Base-by-base conservation (phyloP, 2,329 filamentous ascomycete species). In the Pezicula carpinea region DNA sequence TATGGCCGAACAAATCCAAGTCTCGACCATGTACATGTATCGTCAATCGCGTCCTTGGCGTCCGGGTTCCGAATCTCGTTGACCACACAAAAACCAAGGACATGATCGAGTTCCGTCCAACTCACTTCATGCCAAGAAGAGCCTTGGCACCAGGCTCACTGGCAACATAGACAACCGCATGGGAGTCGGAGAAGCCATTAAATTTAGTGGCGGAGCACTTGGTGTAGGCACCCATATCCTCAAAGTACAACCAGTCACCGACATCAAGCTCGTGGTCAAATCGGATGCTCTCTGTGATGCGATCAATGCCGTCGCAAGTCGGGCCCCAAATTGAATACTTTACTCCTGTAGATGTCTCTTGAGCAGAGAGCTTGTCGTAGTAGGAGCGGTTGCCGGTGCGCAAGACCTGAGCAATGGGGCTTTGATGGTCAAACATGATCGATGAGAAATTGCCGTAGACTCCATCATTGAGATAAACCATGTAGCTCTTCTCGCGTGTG, bases 351-450 rank as follows among this genome's bases (percentile, higher is more conserved):
- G 69, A 61, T 32, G 73, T 69, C 17, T 69, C 69, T 43, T 73
- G 66, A n/a, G 77, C 72, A 59, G 70, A 61, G 54, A 71, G 47
- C 53, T 75, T 71, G 68, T 83, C 70, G 65, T 83, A 84, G 62
- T 82, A 64, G 53, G 79, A 77, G 50, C 73, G 71, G 53, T 76
- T 68, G 51, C 76, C 74, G 17, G 77, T 73, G 56, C 82, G 84
- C 46, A 99, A 75, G 49, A 97, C 79, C 69, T 87, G 88, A 47
- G 92, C 89, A 39, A 87, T 71, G 1, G 93, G 93, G 61, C 95
- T 80, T 76, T 99, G 93, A 69, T 97, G 93, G 64, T 97, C 93
- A 66, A 96, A 99, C 75, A 97, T 96, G 77, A 97, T 97, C 80
- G 90, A 95, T 56, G 89, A 95, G 65, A 99, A 97, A 73, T 97